These are phyloP conservation scores for Nicotiana otophora DNA, from an alignment of 257 asterid genomes.

Conservation along the genomic window DNA sequence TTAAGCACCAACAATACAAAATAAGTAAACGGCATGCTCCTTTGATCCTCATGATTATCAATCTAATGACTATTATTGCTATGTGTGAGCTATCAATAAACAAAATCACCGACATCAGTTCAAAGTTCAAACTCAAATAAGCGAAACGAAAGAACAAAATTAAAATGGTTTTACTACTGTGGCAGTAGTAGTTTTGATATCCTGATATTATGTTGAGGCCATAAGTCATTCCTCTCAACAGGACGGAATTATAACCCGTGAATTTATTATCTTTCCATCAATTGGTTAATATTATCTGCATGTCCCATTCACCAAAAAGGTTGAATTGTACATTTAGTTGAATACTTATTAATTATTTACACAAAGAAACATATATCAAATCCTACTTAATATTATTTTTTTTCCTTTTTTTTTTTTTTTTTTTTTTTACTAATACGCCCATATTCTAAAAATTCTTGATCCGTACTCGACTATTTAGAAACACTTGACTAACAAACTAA, in stretches of 20 bases:
- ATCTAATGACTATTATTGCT: background rate
- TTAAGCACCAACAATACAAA: background rate
- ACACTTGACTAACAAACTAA: background rate
- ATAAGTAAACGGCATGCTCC: background rate
- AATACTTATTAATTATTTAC: too few relatives aligned
- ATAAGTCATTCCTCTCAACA: background rate
- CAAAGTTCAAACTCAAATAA: background rate
- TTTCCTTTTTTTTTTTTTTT: too few relatives aligned
- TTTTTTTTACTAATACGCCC: too few relatives aligned
- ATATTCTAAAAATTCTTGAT: background rate
- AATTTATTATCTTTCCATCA: too few relatives aligned
- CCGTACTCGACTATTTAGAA: background rate
- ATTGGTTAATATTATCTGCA: too few relatives aligned
- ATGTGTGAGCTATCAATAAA: background rate
- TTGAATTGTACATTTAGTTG: too few relatives aligned
- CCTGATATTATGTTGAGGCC: background rate
- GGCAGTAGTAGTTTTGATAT: background rate
- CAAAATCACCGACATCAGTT: background rate
- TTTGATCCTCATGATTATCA: background rate
- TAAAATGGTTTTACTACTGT: background rate
- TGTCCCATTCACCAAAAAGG: too few relatives aligned
- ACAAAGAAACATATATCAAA: too few relatives aligned
- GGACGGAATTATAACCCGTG: too few relatives aligned
- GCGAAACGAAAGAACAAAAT: background rate
- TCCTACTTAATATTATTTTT: too few relatives aligned